Evolutionary conservation across 805 yeast genomes (phyloP).

Genomic region (Candida tibetensis): DNA sequence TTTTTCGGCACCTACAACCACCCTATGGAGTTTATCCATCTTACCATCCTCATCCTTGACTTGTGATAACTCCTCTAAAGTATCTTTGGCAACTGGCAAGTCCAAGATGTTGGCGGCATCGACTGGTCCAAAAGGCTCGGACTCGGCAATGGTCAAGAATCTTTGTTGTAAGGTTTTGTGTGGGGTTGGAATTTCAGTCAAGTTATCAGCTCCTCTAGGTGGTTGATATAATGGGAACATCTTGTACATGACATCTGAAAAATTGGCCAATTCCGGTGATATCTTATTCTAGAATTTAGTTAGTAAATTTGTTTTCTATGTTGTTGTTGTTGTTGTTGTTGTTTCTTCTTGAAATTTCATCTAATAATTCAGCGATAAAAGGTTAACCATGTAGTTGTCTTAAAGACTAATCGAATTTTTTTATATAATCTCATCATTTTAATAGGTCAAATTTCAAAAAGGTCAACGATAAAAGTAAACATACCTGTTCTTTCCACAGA

Average conservation of each 20-base stretch:
- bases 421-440: constrained; percentile 45
- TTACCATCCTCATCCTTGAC: constrained; percentile 48
- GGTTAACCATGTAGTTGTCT: constrained; percentile 62
- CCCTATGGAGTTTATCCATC: constrained; percentile 27
- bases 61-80: constrained; percentile 66
- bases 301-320: no score
- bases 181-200: constrained; percentile 94
- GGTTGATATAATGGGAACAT: constrained; percentile 74
- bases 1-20: constrained; percentile 52
- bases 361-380: constrained; percentile 17
- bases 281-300: constrained; percentile 11
- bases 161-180: constrained; percentile 76
- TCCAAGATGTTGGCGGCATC: constrained; percentile 87
- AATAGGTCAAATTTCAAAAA: not conserved
- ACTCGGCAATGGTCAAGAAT: constrained; percentile 86
- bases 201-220: constrained; percentile 55
- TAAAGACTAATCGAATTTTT: constrained; percentile 72
- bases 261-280: constrained; percentile 50
- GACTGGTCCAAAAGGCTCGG: constrained; percentile 92
- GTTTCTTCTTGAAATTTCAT: not conserved
- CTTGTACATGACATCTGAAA: constrained; percentile 62
- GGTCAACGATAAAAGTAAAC: constrained; percentile 26
- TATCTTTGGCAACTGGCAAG: constrained; percentile 82
- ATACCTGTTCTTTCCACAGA: constrained; percentile 57
- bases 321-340: no score